Evolutionary conservation across 148 eudicot genomes (phyloP).

Genomic region (Cornus florida): DNA sequence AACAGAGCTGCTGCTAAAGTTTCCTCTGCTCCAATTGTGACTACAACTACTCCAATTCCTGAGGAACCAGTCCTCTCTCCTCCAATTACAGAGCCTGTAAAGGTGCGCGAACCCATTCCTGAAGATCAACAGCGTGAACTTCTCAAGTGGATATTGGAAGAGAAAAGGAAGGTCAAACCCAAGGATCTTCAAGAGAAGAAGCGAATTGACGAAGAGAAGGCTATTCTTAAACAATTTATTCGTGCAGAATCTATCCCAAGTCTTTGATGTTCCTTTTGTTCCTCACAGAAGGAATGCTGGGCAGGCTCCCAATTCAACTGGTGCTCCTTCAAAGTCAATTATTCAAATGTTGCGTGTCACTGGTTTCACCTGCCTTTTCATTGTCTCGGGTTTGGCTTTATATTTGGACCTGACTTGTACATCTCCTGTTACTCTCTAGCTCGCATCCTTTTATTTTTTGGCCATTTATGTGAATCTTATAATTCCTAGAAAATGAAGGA

Average conservation of each 20-base stretch:
- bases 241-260: slow-evolving; percentile 43
- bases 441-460: too few species aligned
- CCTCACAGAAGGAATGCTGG: neutral
- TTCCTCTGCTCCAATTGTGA: slow-evolving; percentile 29
- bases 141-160: slow-evolving; percentile 73
- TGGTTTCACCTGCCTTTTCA: neutral
- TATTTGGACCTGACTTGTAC: neutral
- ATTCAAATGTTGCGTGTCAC: neutral
- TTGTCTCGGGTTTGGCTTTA: neutral
- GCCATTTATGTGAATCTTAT: neutral
- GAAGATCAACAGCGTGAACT: slow-evolving; percentile 67
- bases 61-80: slow-evolving; percentile 41
- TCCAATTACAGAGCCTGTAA: slow-evolving; percentile 46
- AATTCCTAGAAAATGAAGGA: neutral
- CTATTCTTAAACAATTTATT: slow-evolving; percentile 61
- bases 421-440: neutral
- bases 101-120: slow-evolving; percentile 47
- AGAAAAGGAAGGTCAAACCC: slow-evolving; percentile 63
- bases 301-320: neutral
- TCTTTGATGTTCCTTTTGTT: slow-evolving; percentile 21
- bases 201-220: slow-evolving; percentile 61
- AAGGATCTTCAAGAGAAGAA: slow-evolving; percentile 51
- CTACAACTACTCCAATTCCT: slow-evolving; percentile 14
- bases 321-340: neutral
- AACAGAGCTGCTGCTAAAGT: slow-evolving; percentile 28